These are phyloP conservation scores for Aegilops tauschii DNA, from an alignment of 176 grass and related monocot species.

Conservation along the genomic window DNA sequence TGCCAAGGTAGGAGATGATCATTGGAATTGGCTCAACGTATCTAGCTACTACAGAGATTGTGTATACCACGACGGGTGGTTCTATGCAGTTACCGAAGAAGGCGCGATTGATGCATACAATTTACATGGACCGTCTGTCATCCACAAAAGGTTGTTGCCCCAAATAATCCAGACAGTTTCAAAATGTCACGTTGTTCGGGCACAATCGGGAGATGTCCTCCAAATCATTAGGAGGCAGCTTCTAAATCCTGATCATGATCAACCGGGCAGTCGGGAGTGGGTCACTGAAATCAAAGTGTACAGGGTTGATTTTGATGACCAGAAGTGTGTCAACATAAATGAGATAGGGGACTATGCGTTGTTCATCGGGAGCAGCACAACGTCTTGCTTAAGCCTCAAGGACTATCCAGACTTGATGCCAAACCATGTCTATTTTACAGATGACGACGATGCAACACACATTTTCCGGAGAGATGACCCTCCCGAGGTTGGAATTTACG, in stretches of 20 bases:
- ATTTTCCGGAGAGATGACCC: not conserved
- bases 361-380: not conserved
- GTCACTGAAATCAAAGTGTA: not conserved
- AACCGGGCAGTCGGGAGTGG: not conserved
- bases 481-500: not conserved
- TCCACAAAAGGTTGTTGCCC: not conserved
- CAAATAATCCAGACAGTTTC: not conserved
- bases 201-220: not conserved
- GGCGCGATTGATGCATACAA: not conserved
- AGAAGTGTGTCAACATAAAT: not conserved
- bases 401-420: not conserved
- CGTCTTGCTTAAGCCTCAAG: not conserved
- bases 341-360: not conserved
- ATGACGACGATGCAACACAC: not conserved
- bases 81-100: not conserved
- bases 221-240: too few relatives aligned
- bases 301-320: not conserved
- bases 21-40: not conserved
- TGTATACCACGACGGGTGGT: not conserved
- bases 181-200: not conserved
- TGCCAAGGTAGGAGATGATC: not conserved
- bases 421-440: not conserved
- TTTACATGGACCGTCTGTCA: not conserved
- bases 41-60: not conserved
- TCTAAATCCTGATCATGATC: not conserved